Evolutionary conservation across 768 basidiomycete genomes (phyloP).

Genomic region (Solioccasus polychromus): DNA sequence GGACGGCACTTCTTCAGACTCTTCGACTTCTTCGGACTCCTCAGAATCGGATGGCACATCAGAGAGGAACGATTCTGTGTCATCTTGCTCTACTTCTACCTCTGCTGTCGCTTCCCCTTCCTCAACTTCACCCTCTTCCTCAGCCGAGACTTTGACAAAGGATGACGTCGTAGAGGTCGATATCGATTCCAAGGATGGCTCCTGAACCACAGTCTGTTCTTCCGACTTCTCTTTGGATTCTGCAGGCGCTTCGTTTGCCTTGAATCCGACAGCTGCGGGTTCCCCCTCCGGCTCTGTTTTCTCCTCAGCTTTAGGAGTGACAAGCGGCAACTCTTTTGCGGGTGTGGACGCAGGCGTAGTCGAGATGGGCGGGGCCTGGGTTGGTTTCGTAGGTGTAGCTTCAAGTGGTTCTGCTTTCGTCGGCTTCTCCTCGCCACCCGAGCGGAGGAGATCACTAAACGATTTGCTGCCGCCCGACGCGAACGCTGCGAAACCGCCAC

Average conservation of each 20-base stretch:
- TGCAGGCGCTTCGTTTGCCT: neutral
- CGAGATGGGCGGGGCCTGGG: constrained; percentile 4
- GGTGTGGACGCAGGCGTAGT: constrained; percentile 15
- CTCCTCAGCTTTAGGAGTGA: neutral
- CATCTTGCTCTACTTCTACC: constrained; percentile 34
- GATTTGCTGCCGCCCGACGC: constrained; percentile 46
- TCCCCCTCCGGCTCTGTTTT: too few species aligned
- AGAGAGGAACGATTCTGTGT: constrained; percentile 26
- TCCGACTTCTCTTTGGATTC: constrained; percentile 9
- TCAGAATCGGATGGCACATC: constrained; percentile 33
- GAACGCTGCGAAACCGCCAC: constrained; percentile 53
- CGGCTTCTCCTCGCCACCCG: constrained; percentile 28
- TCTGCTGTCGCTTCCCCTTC: constrained; percentile 21
- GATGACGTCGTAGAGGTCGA: constrained; percentile 46
- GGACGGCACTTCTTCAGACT: constrained; percentile 20
- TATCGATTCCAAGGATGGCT: constrained; percentile 30
- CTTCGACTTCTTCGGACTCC: constrained; percentile 23
- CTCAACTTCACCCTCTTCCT: constrained; percentile 23
- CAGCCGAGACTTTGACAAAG: constrained; percentile 42
- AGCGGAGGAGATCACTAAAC: constrained; percentile 60
- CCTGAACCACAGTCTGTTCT: constrained; percentile 5
- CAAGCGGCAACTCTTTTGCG: constrained; percentile 7
- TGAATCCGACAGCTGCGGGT: neutral
- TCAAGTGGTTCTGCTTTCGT: constrained; percentile 19
- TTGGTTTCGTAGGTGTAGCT: constrained; percentile 8